Percentiles rank a stretch among this genome's conserved stretches.
These are phyloP conservation scores for Thalassiosira mediterranea DNA, from an alignment of 352 stramenopile species.

Conservation along the genomic window DNA sequence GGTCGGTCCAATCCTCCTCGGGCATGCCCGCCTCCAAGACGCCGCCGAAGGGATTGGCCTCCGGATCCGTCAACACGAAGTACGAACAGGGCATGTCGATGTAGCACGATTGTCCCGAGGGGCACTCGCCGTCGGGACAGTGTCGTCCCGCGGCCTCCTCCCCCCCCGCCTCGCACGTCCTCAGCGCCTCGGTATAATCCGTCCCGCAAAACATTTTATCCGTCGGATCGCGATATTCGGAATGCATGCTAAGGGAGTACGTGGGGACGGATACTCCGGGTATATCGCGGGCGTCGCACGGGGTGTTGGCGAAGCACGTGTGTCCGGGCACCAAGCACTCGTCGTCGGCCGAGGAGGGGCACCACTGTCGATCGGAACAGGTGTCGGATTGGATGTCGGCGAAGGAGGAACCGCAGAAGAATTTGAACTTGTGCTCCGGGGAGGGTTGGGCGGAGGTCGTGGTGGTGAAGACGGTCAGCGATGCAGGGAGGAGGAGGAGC, in stretches of 20 bases:
- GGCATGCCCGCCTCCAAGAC: constrained; percentile 6
- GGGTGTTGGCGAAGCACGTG: constrained; percentile 62
- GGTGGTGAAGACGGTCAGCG: not conserved
- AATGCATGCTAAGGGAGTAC: constrained; percentile 40
- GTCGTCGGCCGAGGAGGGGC: constrained; percentile 49
- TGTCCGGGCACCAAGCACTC: constrained; percentile 54
- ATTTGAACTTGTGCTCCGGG: constrained; percentile 50
- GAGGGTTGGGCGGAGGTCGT: constrained; percentile 1
- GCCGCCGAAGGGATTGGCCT: constrained; percentile 24
- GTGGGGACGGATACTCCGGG: constrained; percentile 36
- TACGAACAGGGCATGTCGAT: constrained; percentile 60
- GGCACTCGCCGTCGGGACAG: constrained; percentile 53
- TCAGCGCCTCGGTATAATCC: constrained; percentile 39
- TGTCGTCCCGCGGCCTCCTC: constrained; percentile 29
- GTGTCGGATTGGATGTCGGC: constrained; percentile 59
- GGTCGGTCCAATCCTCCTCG: constrained; percentile 6
- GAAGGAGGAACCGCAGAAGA: constrained; percentile 65
- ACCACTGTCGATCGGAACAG: constrained; percentile 58
- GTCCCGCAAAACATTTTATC: constrained; percentile 63
- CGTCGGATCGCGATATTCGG: constrained; percentile 37
- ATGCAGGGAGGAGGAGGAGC: not conserved
- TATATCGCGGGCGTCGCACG: constrained; percentile 52
- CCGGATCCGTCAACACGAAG: constrained; percentile 49
- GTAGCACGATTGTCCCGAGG: constrained; percentile 32
- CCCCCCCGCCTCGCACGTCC: constrained; percentile 31